A percentile compares a stretch with the other conserved stretches of the same genome.
phyloP scores from a whole-genome alignment of 2,329 filamentous ascomycete genomes.

The Aspergillus novofumigatus region DNA sequence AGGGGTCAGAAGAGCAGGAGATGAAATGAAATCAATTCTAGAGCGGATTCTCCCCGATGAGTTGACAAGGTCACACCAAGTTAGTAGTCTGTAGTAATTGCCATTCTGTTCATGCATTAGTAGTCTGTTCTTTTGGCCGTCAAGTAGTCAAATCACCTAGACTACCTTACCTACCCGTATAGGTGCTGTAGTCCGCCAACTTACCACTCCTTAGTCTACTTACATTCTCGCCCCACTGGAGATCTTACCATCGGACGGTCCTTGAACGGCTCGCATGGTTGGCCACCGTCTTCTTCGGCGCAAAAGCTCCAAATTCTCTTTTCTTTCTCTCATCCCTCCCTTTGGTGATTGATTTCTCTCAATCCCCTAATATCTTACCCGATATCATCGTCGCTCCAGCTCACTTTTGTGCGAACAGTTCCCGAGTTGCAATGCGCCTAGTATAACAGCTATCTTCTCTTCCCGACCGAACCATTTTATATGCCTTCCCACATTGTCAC shows the following conservation, averaged over 20 bases:
- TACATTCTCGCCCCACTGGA: not conserved
- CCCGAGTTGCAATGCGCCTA: not conserved
- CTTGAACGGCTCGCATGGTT: not conserved
- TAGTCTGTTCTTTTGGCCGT: not conserved
- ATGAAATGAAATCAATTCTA: not conserved
- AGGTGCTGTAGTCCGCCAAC: not conserved
- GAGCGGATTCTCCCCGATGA: not conserved
- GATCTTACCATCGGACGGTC: not conserved
- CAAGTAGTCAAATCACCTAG: not conserved
- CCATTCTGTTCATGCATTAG: not conserved
- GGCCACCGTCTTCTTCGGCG: not conserved
- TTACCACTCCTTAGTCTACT: not conserved
- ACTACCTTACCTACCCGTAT: not conserved
- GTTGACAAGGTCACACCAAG: not conserved
- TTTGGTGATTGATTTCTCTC: not conserved
- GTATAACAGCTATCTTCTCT: not conserved
- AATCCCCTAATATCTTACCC: not conserved
- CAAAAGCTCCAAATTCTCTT: not conserved
- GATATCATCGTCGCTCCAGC: not conserved
- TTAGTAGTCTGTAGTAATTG: not conserved
- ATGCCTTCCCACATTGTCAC: not conserved
- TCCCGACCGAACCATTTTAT: not conserved
- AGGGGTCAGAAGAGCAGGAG: no score
- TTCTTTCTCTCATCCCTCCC: not conserved
- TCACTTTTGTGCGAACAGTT: not conserved